Evolutionary conservation across 805 yeast species (phyloP), one percentile per base, ranked within the genome.

Genomic region (Ogataea trehaloabstinens): DNA sequence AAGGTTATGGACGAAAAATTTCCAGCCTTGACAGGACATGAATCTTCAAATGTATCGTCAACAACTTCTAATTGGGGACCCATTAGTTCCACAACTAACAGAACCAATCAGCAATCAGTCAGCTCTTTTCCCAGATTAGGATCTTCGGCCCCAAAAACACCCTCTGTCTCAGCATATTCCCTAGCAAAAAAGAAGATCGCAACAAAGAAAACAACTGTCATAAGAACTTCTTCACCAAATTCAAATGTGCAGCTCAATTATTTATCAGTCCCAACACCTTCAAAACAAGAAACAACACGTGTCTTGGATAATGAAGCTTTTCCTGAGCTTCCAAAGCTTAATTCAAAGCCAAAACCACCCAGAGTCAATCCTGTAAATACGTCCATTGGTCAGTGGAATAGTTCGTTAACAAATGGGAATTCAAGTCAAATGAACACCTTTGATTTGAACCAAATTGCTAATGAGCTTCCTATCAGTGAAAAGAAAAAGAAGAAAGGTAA

Each of bases 291-390:
- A 11, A 18, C 37, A 8, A 40, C 40, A 7, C 35, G 35, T n/a
- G 15, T 27, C 17, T 20, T 52, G 20, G 50, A 53, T 37, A 40
- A 40, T 5, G 30, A 41, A n/a, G 30, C 45, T n/a, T 64, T 61
- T 37, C 69, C 70, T 3, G 50, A 64, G 8, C 47, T 65, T 16
- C 70, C 74, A 3, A 52, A 2, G 36, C 74, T 31, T 64, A 73
- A 29, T 56, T 57, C 42, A 64, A 69, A 49, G 74, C 71, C 53
- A 52, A 60, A 35, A 68, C 75, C 38, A 33, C 86, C 89, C 2
- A 68, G 84, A 28, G 85, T 83, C 4, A 78, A 77, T 34, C 78
- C 80, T 6, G 59, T 70, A 2, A 42, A 42, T 28, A 44, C 38
- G n/a, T 35, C 54, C 6, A 18, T 50, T 15, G 63, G 64, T 4